These are phyloP conservation scores for Psilocybe cyanescens DNA, from an alignment of 768 basidiomycete species.

Conservation along the genomic window DNA sequence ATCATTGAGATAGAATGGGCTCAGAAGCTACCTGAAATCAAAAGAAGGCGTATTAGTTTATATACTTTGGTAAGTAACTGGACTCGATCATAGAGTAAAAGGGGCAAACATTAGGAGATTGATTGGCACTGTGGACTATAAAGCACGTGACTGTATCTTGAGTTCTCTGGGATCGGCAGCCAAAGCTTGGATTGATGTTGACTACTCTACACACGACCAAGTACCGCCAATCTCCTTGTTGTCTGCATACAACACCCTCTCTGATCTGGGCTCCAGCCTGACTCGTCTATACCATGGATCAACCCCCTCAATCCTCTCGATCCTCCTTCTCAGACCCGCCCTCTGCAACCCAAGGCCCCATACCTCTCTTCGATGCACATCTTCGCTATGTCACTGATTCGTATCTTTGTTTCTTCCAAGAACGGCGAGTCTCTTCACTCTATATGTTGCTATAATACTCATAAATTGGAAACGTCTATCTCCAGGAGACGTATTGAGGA, in stretches of 20 bases:
- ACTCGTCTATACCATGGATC: conserved; percentile 24
- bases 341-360: conserved; percentile 49
- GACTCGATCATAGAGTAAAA: neutral
- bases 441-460: conserved; percentile 7
- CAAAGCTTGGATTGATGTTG: neutral
- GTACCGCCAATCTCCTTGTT: neutral
- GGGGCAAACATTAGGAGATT: neutral
- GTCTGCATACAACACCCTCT: no score
- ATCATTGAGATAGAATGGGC: conserved; percentile 23
- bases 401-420: conserved; percentile 84
- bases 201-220: neutral
- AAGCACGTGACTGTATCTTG: conserved; percentile 1
- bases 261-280: neutral
- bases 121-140: neutral
- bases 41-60: neutral
- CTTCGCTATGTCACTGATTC: conserved; percentile 73
- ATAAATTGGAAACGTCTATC: conserved; percentile 10
- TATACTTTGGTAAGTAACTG: neutral
- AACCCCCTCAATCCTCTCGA: conserved; percentile 38
- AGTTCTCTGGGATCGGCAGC: neutral
- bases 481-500: conserved; percentile 84
- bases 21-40: neutral
- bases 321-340: conserved; percentile 42
- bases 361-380: conserved; percentile 74
- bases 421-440: conserved; percentile 56